Percentiles rank a stretch among this genome's conserved stretches.
Evolutionary conservation across 345 rosid species (phyloP).

Genomic region (Ailanthus altissimus): DNA sequence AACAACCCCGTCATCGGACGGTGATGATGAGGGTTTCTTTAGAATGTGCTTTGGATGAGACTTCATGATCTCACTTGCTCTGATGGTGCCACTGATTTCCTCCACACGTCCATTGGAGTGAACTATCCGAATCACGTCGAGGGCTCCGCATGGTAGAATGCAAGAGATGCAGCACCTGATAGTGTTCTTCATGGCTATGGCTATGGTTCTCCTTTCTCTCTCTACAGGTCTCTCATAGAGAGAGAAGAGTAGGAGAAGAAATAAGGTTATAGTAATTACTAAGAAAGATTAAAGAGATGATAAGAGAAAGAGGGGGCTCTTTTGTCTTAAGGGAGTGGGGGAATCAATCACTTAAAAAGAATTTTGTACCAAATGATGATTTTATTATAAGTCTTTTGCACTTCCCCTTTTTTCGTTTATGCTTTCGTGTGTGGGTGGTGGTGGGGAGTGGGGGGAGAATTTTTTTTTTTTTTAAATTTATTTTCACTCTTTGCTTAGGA

Average conservation of each 20-base stretch:
- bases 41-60: slow-evolving; percentile 84
- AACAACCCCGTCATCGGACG: slow-evolving; percentile 52
- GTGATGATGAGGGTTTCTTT: slow-evolving; percentile 68
- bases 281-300: slow-evolving; percentile 7
- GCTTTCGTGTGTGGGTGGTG: slow-evolving; percentile 32
- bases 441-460: not conserved
- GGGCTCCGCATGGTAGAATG: slow-evolving; percentile 96
- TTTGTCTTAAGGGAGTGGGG: slow-evolving; percentile 31
- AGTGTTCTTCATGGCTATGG: slow-evolving; percentile 78
- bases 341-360: slow-evolving; percentile 32
- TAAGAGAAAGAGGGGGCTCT: slow-evolving; percentile 13
- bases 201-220: slow-evolving; percentile 20
- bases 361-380: slow-evolving; percentile 22
- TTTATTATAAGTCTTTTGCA: slow-evolving; percentile 12
- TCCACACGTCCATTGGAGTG: slow-evolving; percentile 91
- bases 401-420: slow-evolving; percentile 6
- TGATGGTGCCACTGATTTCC: slow-evolving; percentile 79
- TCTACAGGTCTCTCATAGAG: slow-evolving; percentile 20
- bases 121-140: slow-evolving; percentile 90
- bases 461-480: not conserved
- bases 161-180: slow-evolving; percentile 95
- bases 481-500: slow-evolving; percentile 39
- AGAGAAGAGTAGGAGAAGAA: slow-evolving; percentile 22
- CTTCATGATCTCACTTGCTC: slow-evolving; percentile 80
- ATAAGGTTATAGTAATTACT: not conserved